phyloP scores from a whole-genome alignment of 257 asterid species.

The Nicotiana undulata region DNA sequence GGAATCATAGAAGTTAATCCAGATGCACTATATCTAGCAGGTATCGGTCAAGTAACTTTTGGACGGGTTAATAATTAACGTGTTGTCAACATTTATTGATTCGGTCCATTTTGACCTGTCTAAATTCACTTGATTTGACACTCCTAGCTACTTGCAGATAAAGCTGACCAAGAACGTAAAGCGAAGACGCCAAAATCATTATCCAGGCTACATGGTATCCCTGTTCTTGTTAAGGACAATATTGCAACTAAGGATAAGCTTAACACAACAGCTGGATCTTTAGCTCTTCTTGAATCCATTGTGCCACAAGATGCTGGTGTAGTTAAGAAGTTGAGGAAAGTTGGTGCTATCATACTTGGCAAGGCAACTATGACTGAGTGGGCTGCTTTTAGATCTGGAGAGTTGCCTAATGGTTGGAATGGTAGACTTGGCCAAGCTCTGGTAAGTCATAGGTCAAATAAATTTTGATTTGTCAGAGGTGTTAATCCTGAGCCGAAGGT shows the following conservation, averaged over 20 bases:
- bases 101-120: no score
- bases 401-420: conserved; percentile 35
- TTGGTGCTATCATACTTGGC: conserved; percentile 44
- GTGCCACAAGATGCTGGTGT: conserved; percentile 46
- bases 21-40: conserved; percentile 27
- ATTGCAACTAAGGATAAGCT: conserved; percentile 45
- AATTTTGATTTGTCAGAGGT: neutral
- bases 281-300: conserved; percentile 31
- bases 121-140: no score
- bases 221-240: conserved; percentile 37
- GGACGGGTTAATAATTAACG: no score
- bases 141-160: conserved; percentile 16
- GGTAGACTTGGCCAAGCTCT: conserved; percentile 49
- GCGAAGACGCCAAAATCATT: neutral
- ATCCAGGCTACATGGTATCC: conserved; percentile 32
- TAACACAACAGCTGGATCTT: conserved; percentile 48
- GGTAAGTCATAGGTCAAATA: conserved; percentile 22
- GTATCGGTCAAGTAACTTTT: no score
- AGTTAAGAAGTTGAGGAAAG: conserved; percentile 32
- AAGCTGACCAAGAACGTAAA: conserved; percentile 30
- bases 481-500: no score
- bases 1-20: conserved; percentile 48
- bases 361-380: conserved; percentile 50
- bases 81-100: no score
- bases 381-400: conserved; percentile 26